These are phyloP conservation scores for Candida bentonensis DNA, from an alignment of 805 yeast species.

Conservation along the genomic window DNA sequence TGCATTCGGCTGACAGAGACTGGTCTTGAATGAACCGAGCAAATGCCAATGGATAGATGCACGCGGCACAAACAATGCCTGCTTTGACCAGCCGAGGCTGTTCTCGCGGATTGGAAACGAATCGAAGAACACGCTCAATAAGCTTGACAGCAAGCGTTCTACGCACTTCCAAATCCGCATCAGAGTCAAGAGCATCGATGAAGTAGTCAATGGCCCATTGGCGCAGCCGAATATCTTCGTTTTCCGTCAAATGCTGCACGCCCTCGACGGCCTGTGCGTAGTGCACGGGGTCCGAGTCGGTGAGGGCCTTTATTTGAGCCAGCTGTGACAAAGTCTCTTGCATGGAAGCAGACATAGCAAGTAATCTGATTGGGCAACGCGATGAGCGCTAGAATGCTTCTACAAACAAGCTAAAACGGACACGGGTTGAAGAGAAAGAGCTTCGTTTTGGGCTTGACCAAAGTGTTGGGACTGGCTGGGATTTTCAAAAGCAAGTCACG, in stretches of 20 bases:
- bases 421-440: too few species aligned
- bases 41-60: constrained; percentile 33
- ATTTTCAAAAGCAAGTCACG: too few species aligned
- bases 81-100: constrained; percentile 21
- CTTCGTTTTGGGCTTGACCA: too few species aligned
- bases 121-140: constrained; percentile 17
- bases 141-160: constrained; percentile 12
- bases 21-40: constrained; percentile 29
- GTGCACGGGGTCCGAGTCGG: constrained; percentile 19
- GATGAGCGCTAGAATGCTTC: too few species aligned
- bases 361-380: too few species aligned
- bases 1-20: constrained; percentile 30
- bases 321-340: not conserved
- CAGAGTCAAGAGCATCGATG: constrained; percentile 19
- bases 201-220: constrained; percentile 25
- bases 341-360: not conserved
- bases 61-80: constrained; percentile 27
- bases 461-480: too few species aligned
- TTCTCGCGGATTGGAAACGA: constrained; percentile 15
- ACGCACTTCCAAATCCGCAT: constrained; percentile 14
- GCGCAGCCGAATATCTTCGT: constrained; percentile 19
- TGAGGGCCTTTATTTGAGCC: not conserved
- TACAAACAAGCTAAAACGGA: too few species aligned
- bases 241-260: constrained; percentile 23
- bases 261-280: constrained; percentile 24